Evolutionary conservation across 2,329 filamentous ascomycete genomes (phyloP), one percentile per base, ranked within the genome.

Genomic region (Nectriaceae sp.): DNA sequence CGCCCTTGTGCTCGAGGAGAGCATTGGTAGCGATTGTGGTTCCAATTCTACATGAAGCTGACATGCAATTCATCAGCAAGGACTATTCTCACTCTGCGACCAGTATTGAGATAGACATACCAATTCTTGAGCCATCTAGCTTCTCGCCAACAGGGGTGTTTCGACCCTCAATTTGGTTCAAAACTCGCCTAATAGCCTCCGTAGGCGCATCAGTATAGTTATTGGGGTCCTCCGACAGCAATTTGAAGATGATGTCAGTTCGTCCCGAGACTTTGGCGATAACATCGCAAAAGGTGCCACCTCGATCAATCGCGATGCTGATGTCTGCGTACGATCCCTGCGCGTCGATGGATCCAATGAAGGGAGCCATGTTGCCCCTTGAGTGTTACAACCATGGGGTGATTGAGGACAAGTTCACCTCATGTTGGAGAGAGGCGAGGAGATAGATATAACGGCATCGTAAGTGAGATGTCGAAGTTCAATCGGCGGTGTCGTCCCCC

Each of bases 11-110:
- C 60, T 89, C 85, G 2, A 90, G 70, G n/a, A 90, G 68, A 0
- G 87, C 86, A 68, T 90, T 90, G 0, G 87, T 90, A 1, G 86
- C 87, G 5, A 90, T 84, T 0, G 87, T 90, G 1, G 87, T 90
- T 13, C 87, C 87, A 79, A 90, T 89, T 8, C 87, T 79, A 61
- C 89, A 89, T 46, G 81, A 85, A 62, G 85, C 84, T 65, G 31
- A 85, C 80, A 60, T 1, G n/a, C n/a, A 47, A 38, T 11, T 11
- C 0, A 5, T 35, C 10, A 24, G 21, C 24, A 11, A 15, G 6
- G 31, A 22, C 5, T 1, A 2, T 21, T 31, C 4, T 8, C 2
- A 31, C 10, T 31, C 26, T 10, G 26, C 26, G 26, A 10, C 26
- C 15, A 31, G 26, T 31, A 15, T 15, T 31, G 11, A 18, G 20